phyloP scores from a whole-genome alignment of 2,329 filamentous ascomycete species.

The Ceratocystis variospora region DNA sequence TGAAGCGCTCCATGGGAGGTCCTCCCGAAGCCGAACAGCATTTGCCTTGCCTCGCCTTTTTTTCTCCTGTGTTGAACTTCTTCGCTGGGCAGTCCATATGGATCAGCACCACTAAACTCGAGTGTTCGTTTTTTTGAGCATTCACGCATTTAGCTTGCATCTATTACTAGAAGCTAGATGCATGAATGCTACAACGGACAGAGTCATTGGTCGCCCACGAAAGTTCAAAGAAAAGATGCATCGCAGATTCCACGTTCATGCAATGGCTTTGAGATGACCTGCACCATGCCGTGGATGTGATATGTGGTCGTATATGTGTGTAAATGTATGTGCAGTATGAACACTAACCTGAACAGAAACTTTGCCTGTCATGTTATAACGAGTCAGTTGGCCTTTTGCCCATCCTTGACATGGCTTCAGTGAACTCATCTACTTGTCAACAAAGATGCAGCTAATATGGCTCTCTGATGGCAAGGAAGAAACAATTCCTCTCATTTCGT shows the following conservation, averaged over 20 bases:
- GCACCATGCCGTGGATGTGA: conserved; percentile 17
- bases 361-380: too few species aligned
- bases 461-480: neutral
- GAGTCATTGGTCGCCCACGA: neutral
- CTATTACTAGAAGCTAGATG: neutral
- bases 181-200: neutral
- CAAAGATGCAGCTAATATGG: neutral
- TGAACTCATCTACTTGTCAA: too few species aligned
- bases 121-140: neutral
- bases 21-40: conserved; percentile 44
- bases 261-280: conserved; percentile 19
- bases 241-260: conserved; percentile 9
- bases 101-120: neutral
- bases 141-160: neutral
- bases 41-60: neutral
- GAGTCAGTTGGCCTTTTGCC: too few species aligned
- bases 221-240: neutral
- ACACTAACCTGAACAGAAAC: neutral
- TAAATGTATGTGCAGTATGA: neutral
- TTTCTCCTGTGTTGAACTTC: conserved; percentile 7
- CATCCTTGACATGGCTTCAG: too few species aligned
- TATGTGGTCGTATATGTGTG: neutral
- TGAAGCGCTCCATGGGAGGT: conserved; percentile 68
- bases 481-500: neutral
- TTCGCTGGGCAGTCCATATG: neutral